These are phyloP conservation scores for Alternaria viburni DNA, from an alignment of 2,329 filamentous ascomycete species.

Conservation along the genomic window DNA sequence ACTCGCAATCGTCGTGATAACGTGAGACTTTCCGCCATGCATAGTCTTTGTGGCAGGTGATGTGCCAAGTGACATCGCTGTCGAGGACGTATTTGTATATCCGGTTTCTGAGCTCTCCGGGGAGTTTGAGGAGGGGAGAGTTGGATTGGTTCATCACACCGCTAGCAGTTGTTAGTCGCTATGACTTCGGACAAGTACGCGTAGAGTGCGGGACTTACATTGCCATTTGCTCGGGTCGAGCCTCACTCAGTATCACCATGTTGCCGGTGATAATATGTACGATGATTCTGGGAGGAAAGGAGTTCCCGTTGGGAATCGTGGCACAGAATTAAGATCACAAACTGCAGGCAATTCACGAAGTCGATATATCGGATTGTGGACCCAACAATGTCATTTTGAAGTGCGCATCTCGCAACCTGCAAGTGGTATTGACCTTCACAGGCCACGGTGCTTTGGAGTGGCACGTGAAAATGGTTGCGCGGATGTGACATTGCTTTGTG, in stretches of 20 bases:
- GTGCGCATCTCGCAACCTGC: background rate
- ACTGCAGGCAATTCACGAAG: fast-evolving
- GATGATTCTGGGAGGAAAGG: background rate
- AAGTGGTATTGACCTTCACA: background rate
- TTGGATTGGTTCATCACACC: background rate
- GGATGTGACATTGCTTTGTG: background rate
- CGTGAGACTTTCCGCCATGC: background rate
- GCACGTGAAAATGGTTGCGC: background rate
- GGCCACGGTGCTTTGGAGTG: background rate
- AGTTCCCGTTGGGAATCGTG: background rate
- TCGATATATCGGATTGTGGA: background rate
- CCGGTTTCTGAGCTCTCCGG: background rate
- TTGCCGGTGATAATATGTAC: fast-evolving
- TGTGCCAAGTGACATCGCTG: background rate
- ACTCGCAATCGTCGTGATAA: background rate
- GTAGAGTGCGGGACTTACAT: background rate
- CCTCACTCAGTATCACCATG: background rate
- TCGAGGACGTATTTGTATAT: background rate
- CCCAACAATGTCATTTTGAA: background rate
- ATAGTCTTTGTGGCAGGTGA: background rate
- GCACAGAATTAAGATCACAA: background rate
- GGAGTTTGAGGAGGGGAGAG: background rate
- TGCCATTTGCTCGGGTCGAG: background rate
- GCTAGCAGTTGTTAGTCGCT: background rate
- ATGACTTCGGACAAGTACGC: fast-evolving